Conservation (phyloP, 2,329 filamentous ascomycete species). For the Diaporthe longicolla region DNA sequence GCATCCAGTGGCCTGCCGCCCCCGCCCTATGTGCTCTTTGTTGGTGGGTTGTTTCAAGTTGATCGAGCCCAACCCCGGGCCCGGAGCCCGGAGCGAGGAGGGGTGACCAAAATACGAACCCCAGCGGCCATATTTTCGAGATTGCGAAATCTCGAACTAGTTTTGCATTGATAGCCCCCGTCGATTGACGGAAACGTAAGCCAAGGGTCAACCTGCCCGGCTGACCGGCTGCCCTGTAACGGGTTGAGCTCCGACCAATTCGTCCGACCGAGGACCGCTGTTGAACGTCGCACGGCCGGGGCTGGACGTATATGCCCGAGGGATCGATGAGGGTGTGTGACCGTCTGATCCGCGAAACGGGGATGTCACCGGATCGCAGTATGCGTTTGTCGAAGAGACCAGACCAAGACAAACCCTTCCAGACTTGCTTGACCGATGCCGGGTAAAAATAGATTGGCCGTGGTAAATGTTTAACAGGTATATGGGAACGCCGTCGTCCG, state of each 20-base stretch:
- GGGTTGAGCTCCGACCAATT: constrained; percentile 10
- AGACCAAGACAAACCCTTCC: constrained; percentile 5
- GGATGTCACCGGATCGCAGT: constrained; percentile 25
- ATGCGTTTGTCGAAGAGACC: constrained; percentile 21
- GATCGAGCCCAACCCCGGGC: constrained; percentile 17
- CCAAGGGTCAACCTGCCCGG: constrained; percentile 20
- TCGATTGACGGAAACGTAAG: constrained; percentile 30
- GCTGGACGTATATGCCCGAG: neutral
- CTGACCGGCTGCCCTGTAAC: constrained; percentile 25
- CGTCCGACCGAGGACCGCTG: constrained; percentile 17
- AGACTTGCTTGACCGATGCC: constrained; percentile 10
- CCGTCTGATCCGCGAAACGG: constrained; percentile 31
- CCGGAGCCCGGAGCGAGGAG: neutral
- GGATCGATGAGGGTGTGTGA: neutral
- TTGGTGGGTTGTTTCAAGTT: constrained; percentile 35
- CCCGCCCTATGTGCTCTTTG: constrained; percentile 10
- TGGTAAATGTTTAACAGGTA: constrained; percentile 2
- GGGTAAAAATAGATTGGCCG: constrained; percentile 16
- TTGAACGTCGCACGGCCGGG: constrained; percentile 24
- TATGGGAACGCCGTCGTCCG: constrained; percentile 9
- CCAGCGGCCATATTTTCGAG: constrained; percentile 14
- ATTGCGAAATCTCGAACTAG: constrained; percentile 34
- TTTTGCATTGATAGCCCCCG: constrained; percentile 30
- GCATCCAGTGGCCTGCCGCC: constrained; percentile 11
- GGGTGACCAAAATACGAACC: constrained; percentile 7